Base-by-base conservation (phyloP, 2,329 filamentous ascomycete genomes). In the Colletotrichum musicola region DNA sequence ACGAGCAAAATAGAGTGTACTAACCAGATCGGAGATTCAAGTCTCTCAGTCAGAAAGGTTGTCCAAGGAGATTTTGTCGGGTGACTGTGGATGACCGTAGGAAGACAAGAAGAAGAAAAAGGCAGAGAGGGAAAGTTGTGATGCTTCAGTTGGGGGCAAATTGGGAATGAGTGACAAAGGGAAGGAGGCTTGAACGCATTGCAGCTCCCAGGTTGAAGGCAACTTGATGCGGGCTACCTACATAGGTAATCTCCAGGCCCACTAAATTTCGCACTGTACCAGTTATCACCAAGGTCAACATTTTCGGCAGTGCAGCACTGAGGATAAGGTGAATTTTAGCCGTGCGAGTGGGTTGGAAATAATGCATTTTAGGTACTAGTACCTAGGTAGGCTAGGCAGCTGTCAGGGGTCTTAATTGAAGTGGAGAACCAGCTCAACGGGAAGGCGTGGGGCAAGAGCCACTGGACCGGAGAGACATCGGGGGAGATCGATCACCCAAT, bases 371-470 rank as follows among this genome's bases (percentile, higher is more conserved):
- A 22, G 18, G 16, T 27, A n/a, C 30, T 9, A 10, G 20, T n/a
- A 50, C 58, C 22, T 25, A 25, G 44, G 58, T 58, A 20, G 25
- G 14, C 25, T 40, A 64, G 59, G 64, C 55, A 64, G 61, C 61
- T 47, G 53, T 25, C 46, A 66, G 62, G 65, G 65, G 55, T 35
- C 60, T 69, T 66, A 69, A 66, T 61, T 69, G 66, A 66, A 53
- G 66, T 42, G 55, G 62, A 44, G 18, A 38, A 16, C 18, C 56
- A 51, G 51, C 30, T 56, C n/a, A 25, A 35, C 54, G 58, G 58
- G 64, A 66, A 68, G 46, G 30, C 40, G 65, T 65, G 65, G 65
- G 65, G 62, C 53, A 30, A 20, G 65, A 68, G 65, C 65, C 65
- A 68, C 49, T 38, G 12, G 35, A 40, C 62, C 42, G 54, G 65